A percentile compares a stretch with the other conserved stretches of the same genome.
These are phyloP conservation scores for Kodamaea sp. DNA, from an alignment of 1,139 yeast species.

Conservation along the genomic window DNA sequence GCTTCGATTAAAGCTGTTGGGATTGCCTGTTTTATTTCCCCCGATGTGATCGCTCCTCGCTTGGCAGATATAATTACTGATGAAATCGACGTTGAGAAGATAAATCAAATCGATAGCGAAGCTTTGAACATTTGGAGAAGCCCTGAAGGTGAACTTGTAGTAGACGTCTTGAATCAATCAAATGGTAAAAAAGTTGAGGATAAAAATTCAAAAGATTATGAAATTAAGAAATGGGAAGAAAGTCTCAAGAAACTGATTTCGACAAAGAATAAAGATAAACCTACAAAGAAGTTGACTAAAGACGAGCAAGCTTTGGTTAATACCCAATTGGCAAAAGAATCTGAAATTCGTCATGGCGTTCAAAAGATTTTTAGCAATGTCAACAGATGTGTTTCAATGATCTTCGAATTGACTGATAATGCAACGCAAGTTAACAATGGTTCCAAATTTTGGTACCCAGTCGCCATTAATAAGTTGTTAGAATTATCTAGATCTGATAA, in stretches of 20 bases:
- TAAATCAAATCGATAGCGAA: slow-evolving; percentile 22
- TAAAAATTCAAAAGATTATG: slow-evolving; percentile 79
- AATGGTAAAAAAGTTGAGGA: slow-evolving; percentile 37
- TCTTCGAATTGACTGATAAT: slow-evolving; percentile 49
- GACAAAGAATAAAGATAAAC: slow-evolving; percentile 39
- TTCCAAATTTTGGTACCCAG: slow-evolving; percentile 67
- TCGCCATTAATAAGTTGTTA: slow-evolving; percentile 49
- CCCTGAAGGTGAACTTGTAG: slow-evolving; percentile 64
- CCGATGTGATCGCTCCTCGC: slow-evolving; percentile 53
- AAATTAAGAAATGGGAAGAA: slow-evolving; percentile 88
- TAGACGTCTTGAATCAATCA: slow-evolving; percentile 51
- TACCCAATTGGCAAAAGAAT: slow-evolving; percentile 61
- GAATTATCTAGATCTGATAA: slow-evolving; percentile 34
- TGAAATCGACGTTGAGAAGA: slow-evolving; percentile 39
- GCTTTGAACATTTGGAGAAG: slow-evolving; percentile 61
- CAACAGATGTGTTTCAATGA: slow-evolving; percentile 49
- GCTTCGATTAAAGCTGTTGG: slow-evolving; percentile 61
- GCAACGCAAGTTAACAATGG: slow-evolving; percentile 65
- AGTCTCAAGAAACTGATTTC: slow-evolving; percentile 71
- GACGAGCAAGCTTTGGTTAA: slow-evolving; percentile 67
- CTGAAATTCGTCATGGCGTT: slow-evolving; percentile 48
- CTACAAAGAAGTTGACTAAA: slow-evolving; percentile 57
- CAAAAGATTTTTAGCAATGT: slow-evolving; percentile 34
- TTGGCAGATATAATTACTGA: slow-evolving; percentile 38
- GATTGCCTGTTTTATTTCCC: slow-evolving; percentile 66